phyloP scores from a whole-genome alignment of 2,329 filamentous ascomycete species.

The Furcasterigmium furcatum region DNA sequence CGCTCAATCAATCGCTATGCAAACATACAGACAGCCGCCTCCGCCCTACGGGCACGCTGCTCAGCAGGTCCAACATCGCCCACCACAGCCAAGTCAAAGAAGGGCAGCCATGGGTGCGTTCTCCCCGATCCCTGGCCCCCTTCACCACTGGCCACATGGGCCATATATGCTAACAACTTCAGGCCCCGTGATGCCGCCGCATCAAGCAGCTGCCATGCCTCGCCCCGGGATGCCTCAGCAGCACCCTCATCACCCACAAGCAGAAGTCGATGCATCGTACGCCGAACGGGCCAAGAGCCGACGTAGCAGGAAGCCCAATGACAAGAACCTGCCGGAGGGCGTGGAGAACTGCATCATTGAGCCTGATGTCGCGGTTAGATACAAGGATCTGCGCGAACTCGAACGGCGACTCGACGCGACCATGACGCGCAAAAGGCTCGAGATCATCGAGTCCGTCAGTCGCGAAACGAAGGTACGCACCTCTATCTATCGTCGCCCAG shows the following conservation, averaged over 20 bases:
- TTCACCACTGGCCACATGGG: not conserved
- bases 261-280: not conserved
- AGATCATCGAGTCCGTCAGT: constrained; percentile 79
- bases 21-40: constrained; percentile 15
- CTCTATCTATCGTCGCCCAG: no score
- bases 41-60: constrained; percentile 18
- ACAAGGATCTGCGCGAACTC: constrained; percentile 79
- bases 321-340: constrained; percentile 91
- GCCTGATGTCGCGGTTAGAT: constrained; percentile 70
- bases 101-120: constrained; percentile 52
- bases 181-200: constrained; percentile 56
- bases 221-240: constrained; percentile 48
- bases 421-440: constrained; percentile 90
- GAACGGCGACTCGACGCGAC: constrained; percentile 88
- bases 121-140: constrained; percentile 8
- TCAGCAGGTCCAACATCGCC: constrained; percentile 46
- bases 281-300: constrained; percentile 43
- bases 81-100: constrained; percentile 45
- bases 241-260: constrained; percentile 41
- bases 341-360: constrained; percentile 78
- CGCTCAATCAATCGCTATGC: not conserved
- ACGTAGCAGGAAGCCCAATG: constrained; percentile 84
- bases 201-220: constrained; percentile 47
- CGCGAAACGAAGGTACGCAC: constrained; percentile 63
- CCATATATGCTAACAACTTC: not conserved